Percentiles rank a stretch among this genome's conserved stretches.
phyloP scores from a whole-genome alignment of 192 early-diverging fungal genomes.

The Entomortierella beljakovae region DNA sequence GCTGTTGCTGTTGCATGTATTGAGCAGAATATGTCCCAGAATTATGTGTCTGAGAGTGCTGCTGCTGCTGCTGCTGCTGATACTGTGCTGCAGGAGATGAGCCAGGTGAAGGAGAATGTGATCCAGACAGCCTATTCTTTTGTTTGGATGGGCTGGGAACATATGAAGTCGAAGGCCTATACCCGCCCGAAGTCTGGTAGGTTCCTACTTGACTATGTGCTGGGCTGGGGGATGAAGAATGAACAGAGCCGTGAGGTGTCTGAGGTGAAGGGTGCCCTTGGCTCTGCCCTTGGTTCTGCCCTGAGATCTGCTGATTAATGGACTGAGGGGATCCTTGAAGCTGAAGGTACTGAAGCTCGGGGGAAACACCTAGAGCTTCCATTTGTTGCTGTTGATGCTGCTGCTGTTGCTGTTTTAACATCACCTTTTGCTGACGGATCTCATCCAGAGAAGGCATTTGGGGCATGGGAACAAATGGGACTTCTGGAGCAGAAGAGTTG shows the following conservation, averaged over 20 bases:
- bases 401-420: constrained; percentile 23
- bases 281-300: background rate
- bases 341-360: constrained; percentile 20
- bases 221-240: constrained; percentile 14
- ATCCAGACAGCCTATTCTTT: constrained; percentile 46
- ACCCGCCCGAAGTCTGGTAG: constrained; percentile 34
- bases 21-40: constrained; percentile 28
- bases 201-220: constrained; percentile 3
- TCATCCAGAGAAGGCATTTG: constrained; percentile 37
- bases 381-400: constrained; percentile 24
- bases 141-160: constrained; percentile 42
- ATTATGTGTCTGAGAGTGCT: constrained; percentile 21
- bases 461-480: constrained; percentile 38
- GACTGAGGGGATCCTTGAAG: constrained; percentile 36
- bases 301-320: constrained; percentile 20
- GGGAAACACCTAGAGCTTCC: constrained; percentile 15
- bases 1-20: constrained; percentile 35
- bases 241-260: constrained; percentile 3
- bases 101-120: constrained; percentile 17
- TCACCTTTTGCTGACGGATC: constrained; percentile 46
- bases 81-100: constrained; percentile 32
- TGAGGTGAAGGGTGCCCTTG: constrained; percentile 18
- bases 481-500: background rate
- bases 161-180: constrained; percentile 38
- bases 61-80: constrained; percentile 25